phyloP scores from a whole-genome alignment of 768 basidiomycete species.

The Boletellus ananas region DNA sequence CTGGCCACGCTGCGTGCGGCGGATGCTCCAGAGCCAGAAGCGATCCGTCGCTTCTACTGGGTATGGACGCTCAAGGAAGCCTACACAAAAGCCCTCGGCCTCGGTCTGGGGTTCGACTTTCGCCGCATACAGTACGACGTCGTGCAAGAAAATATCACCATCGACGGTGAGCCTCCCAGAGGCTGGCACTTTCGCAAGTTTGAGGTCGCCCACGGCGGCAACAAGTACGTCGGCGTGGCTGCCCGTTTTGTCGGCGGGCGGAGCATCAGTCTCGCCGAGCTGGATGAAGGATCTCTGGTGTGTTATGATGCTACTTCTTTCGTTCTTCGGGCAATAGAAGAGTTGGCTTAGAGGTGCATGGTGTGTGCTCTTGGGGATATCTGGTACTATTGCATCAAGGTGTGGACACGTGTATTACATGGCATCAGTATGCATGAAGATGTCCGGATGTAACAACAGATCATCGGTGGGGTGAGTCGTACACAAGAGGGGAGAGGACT shows the following conservation, averaged over 20 bases:
- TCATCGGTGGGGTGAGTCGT: conserved; percentile 30
- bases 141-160: conserved; percentile 43
- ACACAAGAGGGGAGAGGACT: conserved; percentile 43
- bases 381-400: conserved; percentile 2
- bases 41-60: conserved; percentile 66
- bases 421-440: conserved; percentile 29
- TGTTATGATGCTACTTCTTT: conserved; percentile 47
- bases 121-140: conserved; percentile 70
- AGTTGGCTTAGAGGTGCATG: conserved; percentile 28
- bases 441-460: conserved; percentile 28
- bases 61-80: conserved; percentile 93
- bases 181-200: conserved; percentile 74
- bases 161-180: conserved; percentile 52
- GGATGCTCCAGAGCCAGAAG: conserved; percentile 44
- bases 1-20: conserved; percentile 31
- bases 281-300: conserved; percentile 40
- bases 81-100: conserved; percentile 83
- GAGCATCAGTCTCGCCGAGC: conserved; percentile 29
- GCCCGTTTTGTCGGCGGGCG: conserved; percentile 55
- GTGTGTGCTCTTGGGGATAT: not conserved
- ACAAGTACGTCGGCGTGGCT: conserved; percentile 62
- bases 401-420: conserved; percentile 8
- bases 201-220: conserved; percentile 43
- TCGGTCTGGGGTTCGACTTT: conserved; percentile 82
- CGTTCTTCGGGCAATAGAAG: conserved; percentile 43